Percentiles rank a stretch among this genome's conserved stretches.
Conservation (phyloP, 176 grass and related monocot genomes). For the Oryza meyeriana region DNA sequence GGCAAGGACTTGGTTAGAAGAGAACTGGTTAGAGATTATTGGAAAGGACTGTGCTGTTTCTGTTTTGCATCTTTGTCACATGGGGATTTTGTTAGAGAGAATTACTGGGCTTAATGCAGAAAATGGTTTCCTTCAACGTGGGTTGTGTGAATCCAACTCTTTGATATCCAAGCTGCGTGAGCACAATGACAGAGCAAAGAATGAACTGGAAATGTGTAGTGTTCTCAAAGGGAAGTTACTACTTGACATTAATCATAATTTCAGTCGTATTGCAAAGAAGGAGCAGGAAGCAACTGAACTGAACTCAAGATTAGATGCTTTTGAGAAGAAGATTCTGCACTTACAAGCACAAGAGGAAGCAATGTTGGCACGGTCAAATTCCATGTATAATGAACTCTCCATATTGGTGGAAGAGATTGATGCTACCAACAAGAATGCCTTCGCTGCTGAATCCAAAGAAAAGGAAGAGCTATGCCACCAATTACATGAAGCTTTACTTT, state of each 20-base stretch:
- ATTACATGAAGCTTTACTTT: conserved; percentile 36
- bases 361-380: conserved; percentile 81
- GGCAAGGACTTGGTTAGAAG: conserved; percentile 66
- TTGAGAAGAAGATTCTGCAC: conserved; percentile 78
- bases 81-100: conserved; percentile 86
- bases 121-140: conserved; percentile 82
- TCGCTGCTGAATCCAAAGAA: conserved; percentile 53
- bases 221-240: conserved; percentile 91
- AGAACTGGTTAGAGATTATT: conserved; percentile 90
- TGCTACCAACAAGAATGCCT: conserved; percentile 51
- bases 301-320: conserved; percentile 54
- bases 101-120: conserved; percentile 79
- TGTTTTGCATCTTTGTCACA: conserved; percentile 87
- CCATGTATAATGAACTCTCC: conserved; percentile 65
- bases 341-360: conserved; percentile 84
- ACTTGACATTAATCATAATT: conserved; percentile 80
- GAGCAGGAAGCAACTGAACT: conserved; percentile 77
- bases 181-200: conserved; percentile 72
- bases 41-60: conserved; percentile 94
- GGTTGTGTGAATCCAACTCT: conserved; percentile 70
- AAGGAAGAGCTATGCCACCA: conserved; percentile 56
- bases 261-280: conserved; percentile 79
- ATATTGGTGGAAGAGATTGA: conserved; percentile 70
- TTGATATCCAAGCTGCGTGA: conserved; percentile 74
- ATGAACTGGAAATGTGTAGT: conserved; percentile 75